phyloP scores from a whole-genome alignment of 2,329 filamentous ascomycete genomes.

The Aspergillus sp. region DNA sequence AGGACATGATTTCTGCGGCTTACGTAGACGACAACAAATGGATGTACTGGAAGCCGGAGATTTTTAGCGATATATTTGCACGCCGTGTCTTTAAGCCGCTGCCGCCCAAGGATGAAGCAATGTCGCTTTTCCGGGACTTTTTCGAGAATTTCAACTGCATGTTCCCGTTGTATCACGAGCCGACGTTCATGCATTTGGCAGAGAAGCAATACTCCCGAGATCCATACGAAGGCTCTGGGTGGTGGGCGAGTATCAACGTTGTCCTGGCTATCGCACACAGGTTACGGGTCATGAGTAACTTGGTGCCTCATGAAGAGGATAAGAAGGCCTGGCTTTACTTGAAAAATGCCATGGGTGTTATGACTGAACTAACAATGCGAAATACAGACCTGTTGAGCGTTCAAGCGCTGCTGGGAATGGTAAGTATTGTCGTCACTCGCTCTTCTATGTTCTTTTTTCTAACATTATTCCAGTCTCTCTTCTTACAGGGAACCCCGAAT shows the following conservation, averaged over 20 bases:
- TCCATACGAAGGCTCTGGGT: slow-evolving; percentile 90
- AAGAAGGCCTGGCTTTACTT: slow-evolving; percentile 92
- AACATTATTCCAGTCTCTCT: slow-evolving; percentile 57
- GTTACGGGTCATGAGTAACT: slow-evolving; percentile 89
- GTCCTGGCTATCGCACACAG: slow-evolving; percentile 90
- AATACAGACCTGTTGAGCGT: slow-evolving; percentile 94
- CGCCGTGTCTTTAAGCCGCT: slow-evolving; percentile 77
- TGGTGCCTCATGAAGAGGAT: slow-evolving; percentile 86
- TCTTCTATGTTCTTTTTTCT: slow-evolving; percentile 1
- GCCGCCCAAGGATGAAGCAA: slow-evolving; percentile 78
- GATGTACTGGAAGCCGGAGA: slow-evolving; percentile 97
- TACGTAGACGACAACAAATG: slow-evolving; percentile 91
- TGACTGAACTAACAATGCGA: slow-evolving; percentile 88
- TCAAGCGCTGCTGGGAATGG: slow-evolving; percentile 88
- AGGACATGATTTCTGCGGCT: slow-evolving; percentile 89
- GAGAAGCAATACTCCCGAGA: slow-evolving; percentile 90
- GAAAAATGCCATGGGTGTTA: slow-evolving; percentile 93
- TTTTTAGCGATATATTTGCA: slow-evolving; percentile 88
- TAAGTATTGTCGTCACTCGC: slow-evolving; percentile 23
- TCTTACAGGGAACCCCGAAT: slow-evolving; percentile 93
- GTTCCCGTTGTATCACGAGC: slow-evolving; percentile 95
- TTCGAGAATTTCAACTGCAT: slow-evolving; percentile 99
- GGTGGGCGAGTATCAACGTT: slow-evolving; percentile 97
- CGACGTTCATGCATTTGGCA: slow-evolving; percentile 96
- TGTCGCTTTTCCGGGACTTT: slow-evolving; percentile 85